A percentile compares a stretch with the other conserved stretches of the same genome.
These are phyloP conservation scores for Solanum boliviense DNA, from an alignment of 257 asterid genomes.

Conservation along the genomic window DNA sequence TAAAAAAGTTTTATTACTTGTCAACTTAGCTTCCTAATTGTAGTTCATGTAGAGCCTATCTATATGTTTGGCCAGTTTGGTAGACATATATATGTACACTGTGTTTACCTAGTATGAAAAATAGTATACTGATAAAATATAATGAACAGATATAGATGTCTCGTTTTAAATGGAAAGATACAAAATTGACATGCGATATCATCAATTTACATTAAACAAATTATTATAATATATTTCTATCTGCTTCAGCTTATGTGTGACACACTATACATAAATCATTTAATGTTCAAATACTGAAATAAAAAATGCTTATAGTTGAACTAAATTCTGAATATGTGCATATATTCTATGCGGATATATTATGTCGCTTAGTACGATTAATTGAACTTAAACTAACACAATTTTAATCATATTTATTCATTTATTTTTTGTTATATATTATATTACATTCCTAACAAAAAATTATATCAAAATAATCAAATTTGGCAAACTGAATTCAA, in stretches of 20 bases:
- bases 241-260: not conserved
- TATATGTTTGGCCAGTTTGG: too few species aligned
- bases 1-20: too few species aligned
- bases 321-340: too few species aligned
- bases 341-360: not conserved
- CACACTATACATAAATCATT: not conserved
- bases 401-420: not conserved
- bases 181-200: rapidly evolving
- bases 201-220: not conserved
- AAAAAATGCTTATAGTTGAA: too few species aligned
- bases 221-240: not conserved
- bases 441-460: not conserved
- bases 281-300: not conserved
- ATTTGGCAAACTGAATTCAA: not conserved
- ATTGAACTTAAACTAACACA: not conserved
- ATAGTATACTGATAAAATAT: not conserved
- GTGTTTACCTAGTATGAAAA: not conserved
- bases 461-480: not conserved
- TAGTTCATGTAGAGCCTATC: not conserved
- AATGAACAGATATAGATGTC: not conserved
- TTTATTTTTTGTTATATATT: not conserved
- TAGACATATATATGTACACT: not conserved
- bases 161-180: not conserved
- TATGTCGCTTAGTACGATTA: not conserved
- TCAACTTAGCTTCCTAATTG: not conserved